These are phyloP conservation scores for Fusarium sp. DNA, from an alignment of 2,329 filamentous ascomycete genomes.

Conservation along the genomic window DNA sequence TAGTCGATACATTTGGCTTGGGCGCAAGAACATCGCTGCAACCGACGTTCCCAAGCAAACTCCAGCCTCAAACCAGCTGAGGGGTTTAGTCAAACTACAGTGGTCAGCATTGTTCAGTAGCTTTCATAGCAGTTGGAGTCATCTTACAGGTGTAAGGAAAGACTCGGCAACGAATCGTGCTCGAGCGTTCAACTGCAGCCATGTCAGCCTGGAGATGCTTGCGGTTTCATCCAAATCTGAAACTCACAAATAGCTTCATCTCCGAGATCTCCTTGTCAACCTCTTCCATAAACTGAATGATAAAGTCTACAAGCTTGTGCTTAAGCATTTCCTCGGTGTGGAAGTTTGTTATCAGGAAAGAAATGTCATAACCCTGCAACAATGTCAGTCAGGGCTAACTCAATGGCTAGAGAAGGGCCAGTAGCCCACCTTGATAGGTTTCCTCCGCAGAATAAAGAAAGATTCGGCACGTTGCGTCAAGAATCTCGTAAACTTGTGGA, in stretches of 20 bases:
- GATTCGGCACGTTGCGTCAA: conserved; percentile 83
- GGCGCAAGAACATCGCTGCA: conserved; percentile 25
- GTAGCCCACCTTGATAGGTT: conserved; percentile 84
- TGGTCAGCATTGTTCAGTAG: conserved; percentile 14
- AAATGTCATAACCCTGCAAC: conserved; percentile 91
- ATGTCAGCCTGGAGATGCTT: conserved; percentile 24
- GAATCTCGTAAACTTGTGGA: conserved; percentile 98
- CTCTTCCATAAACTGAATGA: conserved; percentile 99
- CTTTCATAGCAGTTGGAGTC: neutral
- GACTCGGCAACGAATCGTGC: conserved; percentile 98
- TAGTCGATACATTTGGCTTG: conserved; percentile 20
- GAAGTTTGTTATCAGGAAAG: conserved; percentile 98
- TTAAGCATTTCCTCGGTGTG: conserved; percentile 99
- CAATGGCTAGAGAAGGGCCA: neutral
- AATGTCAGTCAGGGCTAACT: conserved; percentile 32
- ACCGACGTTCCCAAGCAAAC: conserved; percentile 26
- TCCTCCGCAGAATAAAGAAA: conserved; percentile 95
- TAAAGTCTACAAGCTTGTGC: conserved; percentile 98
- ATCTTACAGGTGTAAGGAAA: conserved; percentile 87
- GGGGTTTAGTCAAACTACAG: conserved; percentile 48
- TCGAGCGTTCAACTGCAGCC: conserved; percentile 83
- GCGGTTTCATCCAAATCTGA: conserved; percentile 29
- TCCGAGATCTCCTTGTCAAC: conserved; percentile 99
- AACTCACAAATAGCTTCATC: conserved; percentile 98
- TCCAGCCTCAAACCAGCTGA: conserved; percentile 36